Base-by-base conservation (phyloP, 1,139 yeast genomes). In the Lodderomyces oxycetoniae region DNA sequence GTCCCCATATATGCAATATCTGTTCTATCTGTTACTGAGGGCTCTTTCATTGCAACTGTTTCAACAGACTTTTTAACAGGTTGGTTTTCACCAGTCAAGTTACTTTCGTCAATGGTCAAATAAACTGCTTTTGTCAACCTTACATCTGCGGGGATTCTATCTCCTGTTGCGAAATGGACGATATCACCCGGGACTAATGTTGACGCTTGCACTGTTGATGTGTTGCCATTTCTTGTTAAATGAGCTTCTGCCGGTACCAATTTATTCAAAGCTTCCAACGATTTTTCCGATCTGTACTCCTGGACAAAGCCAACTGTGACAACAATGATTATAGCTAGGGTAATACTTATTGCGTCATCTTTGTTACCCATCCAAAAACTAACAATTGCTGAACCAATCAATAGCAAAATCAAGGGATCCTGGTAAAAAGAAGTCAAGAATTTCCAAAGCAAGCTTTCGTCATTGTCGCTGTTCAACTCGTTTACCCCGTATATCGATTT, bases 231-330 rank as follows among this genome's bases (percentile, higher is more conserved):
- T 58, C 98, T 74, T 6, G 94, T 81, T 38, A 91, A 71, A 53
- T 88, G 89, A 19, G 96, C 93, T 52, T 84, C 86, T 11, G 95
- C 96, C 1, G 98, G 97, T 4, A 91, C 96, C 44, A 91, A 71
- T 50, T 84, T 82, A 55, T 83, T 88, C 44, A 91, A 72, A 0
- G 96, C 97, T 52, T 87, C 95, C 39, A 91, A 65, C 3, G 95
- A 84, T 62, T 91, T 84, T 55, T 91, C 98, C 0, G 95, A 84
- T 49, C 96, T 72, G 54, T 88, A 88, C 56, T 91, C 98, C 59
- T 91, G 98, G 16, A 91, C 89, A 59, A 91, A 91, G 0, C 97
- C 98, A 20, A 91, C 98, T 0, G 93, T 75, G 6, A 89, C 96
- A 20, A 89, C 97, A 46, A 89, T 88, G 26, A 84, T 49, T 38